Evolutionary conservation across 495 filamentous ascomycete species (phyloP), one percentile per base, ranked within the genome.

Genomic region (Platismatia glauca): DNA sequence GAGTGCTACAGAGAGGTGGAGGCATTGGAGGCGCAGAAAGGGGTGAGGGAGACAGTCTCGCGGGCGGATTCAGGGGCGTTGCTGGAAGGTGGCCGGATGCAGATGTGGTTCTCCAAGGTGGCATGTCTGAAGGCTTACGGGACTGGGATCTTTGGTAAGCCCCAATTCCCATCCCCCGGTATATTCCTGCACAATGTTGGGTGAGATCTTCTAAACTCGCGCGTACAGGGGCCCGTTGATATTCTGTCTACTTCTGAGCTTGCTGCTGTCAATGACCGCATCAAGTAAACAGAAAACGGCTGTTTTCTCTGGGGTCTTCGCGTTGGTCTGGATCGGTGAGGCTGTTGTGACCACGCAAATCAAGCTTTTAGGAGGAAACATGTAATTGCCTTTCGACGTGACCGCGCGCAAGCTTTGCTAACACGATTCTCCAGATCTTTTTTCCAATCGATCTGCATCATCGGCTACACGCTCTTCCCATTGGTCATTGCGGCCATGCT

Each of bases 401-500:
- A n/a, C 2, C 8, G 18, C 39, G 22, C 38, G 27, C 27, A 50
- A 39, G 31, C 27, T 39, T 48, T 27, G 41, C 56, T 66, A 56
- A 62, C 46, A n/a, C 12, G 29, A 20, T 63, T 31, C 27, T 69
- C 55, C 67, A 97, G 94, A 65, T 96, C 94, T 33, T 98, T 98
- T 75, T 93, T 95, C 78, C 94, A 97, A 74, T 92, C 89, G 55
- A 82, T 98, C 65, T 96, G 90, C 73, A 95, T 98, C 68, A 98
- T 98, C 72, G 94, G 94, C 41, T 98, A 98, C 75, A 98, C 94
- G 4, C 85, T 98, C 59, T 98, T 98, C 78, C 94, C 94, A n/a
- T 81, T 98, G 43, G 95, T 97, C 69, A 88, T 98, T 68, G 95
- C 95, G 9, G 84, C 94, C 16, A 74, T 97, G 44, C 82, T 98